phyloP scores from a whole-genome alignment of 305 asterid species.

The Solanum hybrid region DNA sequence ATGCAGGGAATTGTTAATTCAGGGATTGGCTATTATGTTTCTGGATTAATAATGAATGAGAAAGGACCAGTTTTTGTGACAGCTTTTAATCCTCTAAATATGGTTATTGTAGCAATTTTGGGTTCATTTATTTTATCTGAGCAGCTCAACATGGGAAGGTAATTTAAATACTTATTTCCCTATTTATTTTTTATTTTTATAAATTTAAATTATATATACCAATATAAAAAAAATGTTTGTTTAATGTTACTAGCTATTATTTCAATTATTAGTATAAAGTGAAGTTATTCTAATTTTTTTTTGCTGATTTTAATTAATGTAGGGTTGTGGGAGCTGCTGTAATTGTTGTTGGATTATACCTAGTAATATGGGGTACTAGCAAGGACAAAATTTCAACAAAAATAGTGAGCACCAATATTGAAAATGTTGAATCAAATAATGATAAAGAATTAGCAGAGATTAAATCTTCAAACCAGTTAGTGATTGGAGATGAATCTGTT shows the following conservation, averaged over 20 bases:
- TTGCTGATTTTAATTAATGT: conserved; percentile 6
- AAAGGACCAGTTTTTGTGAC: conserved; percentile 67
- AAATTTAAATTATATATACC: background rate
- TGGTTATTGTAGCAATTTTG: conserved; percentile 52
- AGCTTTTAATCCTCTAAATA: conserved; percentile 41
- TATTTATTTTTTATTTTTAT: background rate
- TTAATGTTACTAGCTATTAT: no score
- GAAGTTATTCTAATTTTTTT: no score
- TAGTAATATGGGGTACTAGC: conserved; percentile 60
- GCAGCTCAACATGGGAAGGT: conserved; percentile 54
- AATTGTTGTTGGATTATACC: conserved; percentile 52
- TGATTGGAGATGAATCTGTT: conserved; percentile 11
- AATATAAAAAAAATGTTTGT: background rate
- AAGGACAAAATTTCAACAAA: conserved; percentile 23
- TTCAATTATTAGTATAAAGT: no score
- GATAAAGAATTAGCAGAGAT: background rate
- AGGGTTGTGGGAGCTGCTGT: conserved; percentile 65
- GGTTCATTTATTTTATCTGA: conserved; percentile 49
- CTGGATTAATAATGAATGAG: conserved; percentile 48
- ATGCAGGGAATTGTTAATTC: conserved; percentile 55
- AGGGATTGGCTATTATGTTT: conserved; percentile 38
- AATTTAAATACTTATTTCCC: background rate
- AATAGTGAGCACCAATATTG: background rate
- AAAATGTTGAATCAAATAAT: background rate
- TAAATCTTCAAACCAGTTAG: background rate